Conservation (phyloP, 345 rosid species). For the Carallia pectinifolia region DNA sequence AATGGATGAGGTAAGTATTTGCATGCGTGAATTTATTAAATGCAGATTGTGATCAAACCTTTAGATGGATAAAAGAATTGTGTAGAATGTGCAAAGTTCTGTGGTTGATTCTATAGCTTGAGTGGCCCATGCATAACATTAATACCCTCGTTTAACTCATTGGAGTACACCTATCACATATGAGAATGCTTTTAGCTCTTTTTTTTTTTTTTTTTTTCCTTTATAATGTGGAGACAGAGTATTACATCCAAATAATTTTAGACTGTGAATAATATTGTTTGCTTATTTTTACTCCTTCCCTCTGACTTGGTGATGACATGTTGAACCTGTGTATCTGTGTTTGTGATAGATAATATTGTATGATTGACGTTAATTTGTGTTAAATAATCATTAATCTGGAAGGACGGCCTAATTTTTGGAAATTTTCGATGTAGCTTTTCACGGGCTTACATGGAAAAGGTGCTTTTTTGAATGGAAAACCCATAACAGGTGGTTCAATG, state of each 20-base stretch:
- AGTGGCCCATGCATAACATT: neutral
- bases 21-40: neutral
- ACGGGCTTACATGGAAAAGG: constrained; percentile 75
- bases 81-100: neutral
- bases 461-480: constrained; percentile 75
- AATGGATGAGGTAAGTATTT: constrained; percentile 72
- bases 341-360: no score
- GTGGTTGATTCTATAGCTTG: neutral
- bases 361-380: no score
- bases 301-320: no score
- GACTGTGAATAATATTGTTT: no score
- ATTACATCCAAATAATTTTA: no score
- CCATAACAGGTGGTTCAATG: constrained; percentile 59
- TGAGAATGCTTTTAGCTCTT: neutral
- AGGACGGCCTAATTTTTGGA: constrained; percentile 8
- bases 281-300: no score
- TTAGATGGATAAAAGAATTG: neutral
- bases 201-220: neutral
- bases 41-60: neutral
- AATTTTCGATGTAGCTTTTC: constrained; percentile 55
- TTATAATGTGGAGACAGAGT: neutral
- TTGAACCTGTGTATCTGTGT: no score
- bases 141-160: neutral
- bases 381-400: no score
- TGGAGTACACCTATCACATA: neutral